phyloP scores from a whole-genome alignment of 1,284 basidiomycete species.

The Leccinum insolens region DNA sequence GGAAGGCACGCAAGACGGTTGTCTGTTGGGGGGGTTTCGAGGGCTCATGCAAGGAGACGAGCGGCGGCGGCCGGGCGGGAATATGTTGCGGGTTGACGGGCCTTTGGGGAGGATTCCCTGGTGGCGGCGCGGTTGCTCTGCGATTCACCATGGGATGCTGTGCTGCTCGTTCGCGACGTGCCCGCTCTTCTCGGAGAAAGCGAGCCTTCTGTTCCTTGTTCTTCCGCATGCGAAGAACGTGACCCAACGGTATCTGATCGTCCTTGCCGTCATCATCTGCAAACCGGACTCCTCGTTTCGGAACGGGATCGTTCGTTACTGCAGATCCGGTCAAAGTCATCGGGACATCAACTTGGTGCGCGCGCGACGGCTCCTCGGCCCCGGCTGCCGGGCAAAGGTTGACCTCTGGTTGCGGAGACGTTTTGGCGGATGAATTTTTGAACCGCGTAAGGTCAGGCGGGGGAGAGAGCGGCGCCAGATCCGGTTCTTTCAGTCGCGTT shows the following conservation, averaged over 20 bases:
- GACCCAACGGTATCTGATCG: slow-evolving; percentile 66
- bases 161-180: slow-evolving; percentile 47
- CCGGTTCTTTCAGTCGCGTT: slow-evolving; percentile 10
- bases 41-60: slow-evolving; percentile 22
- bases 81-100: slow-evolving; percentile 18
- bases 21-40: slow-evolving; percentile 10
- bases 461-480: slow-evolving; percentile 5
- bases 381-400: not conserved
- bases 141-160: slow-evolving; percentile 38
- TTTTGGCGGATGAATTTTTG: slow-evolving; percentile 1
- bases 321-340: slow-evolving; percentile 20
- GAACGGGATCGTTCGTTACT: slow-evolving; percentile 22
- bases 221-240: slow-evolving; percentile 68
- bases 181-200: slow-evolving; percentile 64
- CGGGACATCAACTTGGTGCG: slow-evolving; percentile 5
- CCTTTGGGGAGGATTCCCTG: slow-evolving; percentile 18
- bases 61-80: slow-evolving; percentile 24
- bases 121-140: slow-evolving; percentile 25
- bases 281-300: slow-evolving; percentile 70
- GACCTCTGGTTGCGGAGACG: slow-evolving; percentile 4
- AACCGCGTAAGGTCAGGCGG: slow-evolving; percentile 5
- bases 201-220: slow-evolving; percentile 70
- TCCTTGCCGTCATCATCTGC: slow-evolving; percentile 64
- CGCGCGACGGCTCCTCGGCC: not conserved
- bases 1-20: slow-evolving; percentile 17